Evolutionary conservation across 2,329 filamentous ascomycete species (phyloP), one percentile per base, ranked within the genome.

Genomic region (Diaporthe sp.): DNA sequence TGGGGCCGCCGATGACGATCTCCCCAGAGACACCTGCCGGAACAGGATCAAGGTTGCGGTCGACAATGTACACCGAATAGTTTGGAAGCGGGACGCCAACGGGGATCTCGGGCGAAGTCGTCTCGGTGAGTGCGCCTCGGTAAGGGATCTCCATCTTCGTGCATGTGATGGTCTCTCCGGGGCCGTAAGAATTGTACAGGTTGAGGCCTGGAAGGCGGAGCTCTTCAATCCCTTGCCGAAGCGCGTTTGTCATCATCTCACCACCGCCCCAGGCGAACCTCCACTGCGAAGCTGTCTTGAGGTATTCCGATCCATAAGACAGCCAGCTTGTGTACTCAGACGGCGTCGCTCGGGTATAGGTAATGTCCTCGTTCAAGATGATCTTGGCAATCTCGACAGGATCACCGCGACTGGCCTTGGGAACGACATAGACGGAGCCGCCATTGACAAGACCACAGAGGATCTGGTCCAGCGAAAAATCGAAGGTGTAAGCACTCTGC

Each of bases 11-110:
- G 5, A 86, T 77, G 60, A 80, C 82, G 12, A 88, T 81, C 76
- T 88, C 83, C 1, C 87, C 86, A 17, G 83, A 79, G 0, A 84
- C 80, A 0, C 85, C 85, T 0, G 77, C 76, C 1, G 85, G 84
- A 0, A 82, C 74, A 3, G 82, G 79, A 8, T 78, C 75, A 49
- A 79, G 76, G 2, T 81, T 73, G 10, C 79, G 76, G 72, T 87
- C 84, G 2, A 89, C 79, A 15, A 90, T 83, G 75, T 87, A 88
- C 2, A 86, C 77, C 1, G 84, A 81, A 1, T 83, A 81, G 76
- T 84, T 85, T 0, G 80, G 79, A 25, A 51, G n/a, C 42, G 65
- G 31, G 28, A 37, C 7, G 4, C 72, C 72, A 17, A 65, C 71
- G 15, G 71, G 58, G 1, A 53, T 60, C n/a, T 58, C 51, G 22